phyloP scores from a whole-genome alignment of 306 rosid species.

The Malus fusca region DNA sequence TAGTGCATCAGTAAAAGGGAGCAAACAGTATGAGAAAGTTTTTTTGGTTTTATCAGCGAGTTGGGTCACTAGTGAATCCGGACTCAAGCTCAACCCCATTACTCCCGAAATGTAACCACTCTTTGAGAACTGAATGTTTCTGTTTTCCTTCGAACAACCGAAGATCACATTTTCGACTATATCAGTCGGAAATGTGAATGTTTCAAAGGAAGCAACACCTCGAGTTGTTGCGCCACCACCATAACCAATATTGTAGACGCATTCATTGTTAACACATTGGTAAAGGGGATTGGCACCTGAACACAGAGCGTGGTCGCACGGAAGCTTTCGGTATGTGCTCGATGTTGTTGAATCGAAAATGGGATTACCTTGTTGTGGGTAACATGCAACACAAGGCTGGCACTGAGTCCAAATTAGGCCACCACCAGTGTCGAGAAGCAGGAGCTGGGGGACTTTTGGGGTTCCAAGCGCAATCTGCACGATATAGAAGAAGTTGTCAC shows the following conservation, averaged over 20 bases:
- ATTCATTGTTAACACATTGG: conserved; percentile 3
- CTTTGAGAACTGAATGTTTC: neutral
- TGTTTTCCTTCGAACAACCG: conserved; percentile 4
- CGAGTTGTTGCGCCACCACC: conserved; percentile 1
- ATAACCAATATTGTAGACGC: neutral
- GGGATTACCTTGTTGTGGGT: neutral
- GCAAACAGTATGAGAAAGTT: conserved; percentile 10
- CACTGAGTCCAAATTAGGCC: conserved; percentile 23
- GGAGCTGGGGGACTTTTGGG: neutral
- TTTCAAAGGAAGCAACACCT: conserved; percentile 1
- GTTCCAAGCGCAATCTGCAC: neutral
- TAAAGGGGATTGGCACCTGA: neutral
- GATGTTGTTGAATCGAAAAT: neutral
- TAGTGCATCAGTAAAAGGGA: conserved; percentile 1
- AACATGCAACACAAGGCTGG: conserved; percentile 9
- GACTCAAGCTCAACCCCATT: conserved; percentile 2
- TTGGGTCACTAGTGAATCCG: neutral
- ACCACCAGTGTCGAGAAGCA: conserved; percentile 10
- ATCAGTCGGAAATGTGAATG: neutral
- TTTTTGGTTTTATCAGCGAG: neutral
- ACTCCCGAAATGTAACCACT: neutral
- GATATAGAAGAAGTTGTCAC: neutral
- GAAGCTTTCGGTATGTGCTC: neutral
- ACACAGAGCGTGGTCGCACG: conserved; percentile 3
- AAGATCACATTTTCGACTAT: neutral